Evolutionary conservation across 768 basidiomycete species (phyloP), one percentile per base, ranked within the genome.

Genomic region (Suillus clintonianus): DNA sequence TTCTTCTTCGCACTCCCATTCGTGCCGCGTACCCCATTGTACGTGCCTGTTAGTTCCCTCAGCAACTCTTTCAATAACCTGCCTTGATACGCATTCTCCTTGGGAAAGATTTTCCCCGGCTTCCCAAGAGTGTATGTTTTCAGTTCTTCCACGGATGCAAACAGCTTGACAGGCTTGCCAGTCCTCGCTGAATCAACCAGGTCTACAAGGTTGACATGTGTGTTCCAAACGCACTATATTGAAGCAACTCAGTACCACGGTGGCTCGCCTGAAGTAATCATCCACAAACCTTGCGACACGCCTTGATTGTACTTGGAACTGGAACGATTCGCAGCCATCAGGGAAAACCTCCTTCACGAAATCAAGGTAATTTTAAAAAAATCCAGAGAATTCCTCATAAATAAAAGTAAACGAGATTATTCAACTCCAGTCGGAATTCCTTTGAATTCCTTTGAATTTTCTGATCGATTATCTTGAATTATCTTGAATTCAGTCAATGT

Each of bases 131-230:
- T 77, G 39, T 77, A 76, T 4, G 7, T 1, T 9, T 62, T 68
- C 1, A 78, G 71, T 11, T 69, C 62, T 0, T 37, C 53, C 37
- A 73, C 64, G 0, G 69, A 65, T 14, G 34, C 3, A 64, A 78
- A 79, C 8, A 43, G 45, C 2, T 15, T 51, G 1, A 78, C 70
- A 4, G 62, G 61, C 0, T 48, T 30, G 4, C 69, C 64, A 1
- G 63, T 65, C 22, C 67, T 63, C 1, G 37, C 63, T 0, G 68
- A 58, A n/a, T 75, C 64, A 19, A 78, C 54, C 36, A 78, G 69
- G 50, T 79, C 74, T 19, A 75, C 67, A 10, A 78, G 66, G 45
- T 79, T 76, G 54, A 78, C 70, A 19, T 73, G 68, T 0, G 69
- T 68, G 15, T 67, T 67, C 62, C 66, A 64, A 2, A 75, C 61